phyloP scores from a whole-genome alignment of 805 yeast species.

The Lipomyces yamadae region DNA sequence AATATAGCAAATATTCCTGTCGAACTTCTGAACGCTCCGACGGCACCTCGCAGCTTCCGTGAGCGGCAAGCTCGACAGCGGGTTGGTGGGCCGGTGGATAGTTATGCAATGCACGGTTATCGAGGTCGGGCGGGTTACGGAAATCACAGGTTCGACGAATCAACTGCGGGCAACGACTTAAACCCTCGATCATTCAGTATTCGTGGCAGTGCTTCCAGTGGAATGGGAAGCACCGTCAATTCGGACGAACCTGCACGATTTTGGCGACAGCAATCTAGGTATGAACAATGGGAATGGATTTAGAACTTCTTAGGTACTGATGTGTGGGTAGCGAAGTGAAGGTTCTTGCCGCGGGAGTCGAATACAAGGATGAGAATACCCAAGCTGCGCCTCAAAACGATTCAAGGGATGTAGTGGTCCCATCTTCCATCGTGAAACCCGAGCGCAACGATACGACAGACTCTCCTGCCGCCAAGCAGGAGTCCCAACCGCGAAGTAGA shows the following conservation, averaged over 20 bases:
- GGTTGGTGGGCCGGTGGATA: not conserved
- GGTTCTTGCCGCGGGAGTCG: slow-evolving; percentile 1
- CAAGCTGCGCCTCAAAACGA: not conserved
- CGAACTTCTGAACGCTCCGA: slow-evolving; percentile 26
- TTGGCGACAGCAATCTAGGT: slow-evolving; percentile 3
- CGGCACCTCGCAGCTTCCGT: slow-evolving; percentile 23
- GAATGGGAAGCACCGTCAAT: not conserved
- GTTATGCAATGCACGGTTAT: not conserved
- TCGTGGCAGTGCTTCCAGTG: slow-evolving; percentile 1
- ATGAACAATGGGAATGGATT: not conserved
- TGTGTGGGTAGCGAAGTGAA: not conserved
- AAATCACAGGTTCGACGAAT: not conserved
- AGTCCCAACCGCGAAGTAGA: not conserved
- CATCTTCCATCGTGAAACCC: not conserved
- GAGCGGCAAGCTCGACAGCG: slow-evolving; percentile 10
- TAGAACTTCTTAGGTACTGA: not conserved
- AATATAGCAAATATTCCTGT: slow-evolving; percentile 16
- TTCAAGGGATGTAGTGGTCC: not conserved
- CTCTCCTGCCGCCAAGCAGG: not conserved
- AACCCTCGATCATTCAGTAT: slow-evolving; percentile 1
- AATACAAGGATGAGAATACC: not conserved
- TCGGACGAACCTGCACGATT: not conserved
- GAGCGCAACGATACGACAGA: not conserved
- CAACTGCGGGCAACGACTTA: not conserved
- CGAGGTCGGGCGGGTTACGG: not conserved